A percentile compares a stretch with the other conserved stretches of the same genome.
These are phyloP conservation scores for Suaeda aralocaspica DNA, from an alignment of 148 eudicot species.

Conservation along the genomic window DNA sequence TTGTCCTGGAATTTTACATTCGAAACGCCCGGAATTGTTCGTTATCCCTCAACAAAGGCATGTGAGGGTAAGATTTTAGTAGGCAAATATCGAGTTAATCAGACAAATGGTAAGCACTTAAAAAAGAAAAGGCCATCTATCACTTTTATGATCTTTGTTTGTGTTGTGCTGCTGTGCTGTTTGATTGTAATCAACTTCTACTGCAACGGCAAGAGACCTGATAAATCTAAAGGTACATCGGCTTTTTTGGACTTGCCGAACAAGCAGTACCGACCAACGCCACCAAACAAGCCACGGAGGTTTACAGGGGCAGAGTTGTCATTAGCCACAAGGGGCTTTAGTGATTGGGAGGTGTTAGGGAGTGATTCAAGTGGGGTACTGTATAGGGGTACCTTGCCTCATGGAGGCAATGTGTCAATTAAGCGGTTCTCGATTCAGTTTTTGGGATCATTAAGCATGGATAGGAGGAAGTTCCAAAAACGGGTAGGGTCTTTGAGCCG, in stretches of 20 bases:
- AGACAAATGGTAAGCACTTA: neutral
- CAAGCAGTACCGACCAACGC: constrained; percentile 44
- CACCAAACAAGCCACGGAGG: constrained; percentile 60
- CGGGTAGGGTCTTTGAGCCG: constrained; percentile 46
- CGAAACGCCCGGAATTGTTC: constrained; percentile 45
- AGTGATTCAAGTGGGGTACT: constrained; percentile 46
- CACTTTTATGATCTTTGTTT: constrained; percentile 51
- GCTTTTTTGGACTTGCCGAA: constrained; percentile 29
- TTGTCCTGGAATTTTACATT: constrained; percentile 79
- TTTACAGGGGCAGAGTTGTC: constrained; percentile 48
- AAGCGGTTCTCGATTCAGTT: constrained; percentile 52
- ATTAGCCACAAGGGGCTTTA: constrained; percentile 55
- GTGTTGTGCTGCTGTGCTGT: constrained; percentile 46
- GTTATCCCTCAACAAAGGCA: constrained; percentile 43
- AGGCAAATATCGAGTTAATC: constrained; percentile 17
- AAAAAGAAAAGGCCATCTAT: constrained; percentile 29
- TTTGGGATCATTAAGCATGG: constrained; percentile 35
- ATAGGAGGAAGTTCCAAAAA: constrained; percentile 37
- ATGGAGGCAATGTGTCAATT: constrained; percentile 58
- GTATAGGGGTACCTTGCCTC: constrained; percentile 48
- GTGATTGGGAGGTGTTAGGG: constrained; percentile 53
- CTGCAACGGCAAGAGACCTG: constrained; percentile 34
- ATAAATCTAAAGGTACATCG: constrained; percentile 4
- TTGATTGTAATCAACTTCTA: constrained; percentile 38
- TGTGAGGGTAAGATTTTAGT: constrained; percentile 48